Conservation (phyloP, 208 protist genomes). For the Naegleria gruberi region DNA sequence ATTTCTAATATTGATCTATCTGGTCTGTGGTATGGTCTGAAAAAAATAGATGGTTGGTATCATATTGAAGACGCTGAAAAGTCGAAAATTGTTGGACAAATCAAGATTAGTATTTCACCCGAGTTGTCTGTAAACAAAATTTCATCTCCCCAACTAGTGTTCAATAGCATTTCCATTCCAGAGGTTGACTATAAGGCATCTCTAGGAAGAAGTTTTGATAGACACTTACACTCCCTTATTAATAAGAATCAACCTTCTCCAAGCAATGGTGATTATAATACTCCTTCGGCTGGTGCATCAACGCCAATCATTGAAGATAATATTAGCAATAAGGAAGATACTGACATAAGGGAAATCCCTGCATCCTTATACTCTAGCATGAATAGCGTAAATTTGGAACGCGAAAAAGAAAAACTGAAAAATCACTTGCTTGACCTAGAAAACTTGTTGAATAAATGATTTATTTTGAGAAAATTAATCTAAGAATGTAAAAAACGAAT, state of each 20-base stretch:
- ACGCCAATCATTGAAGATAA: neutral
- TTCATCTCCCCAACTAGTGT: neutral
- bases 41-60: neutral
- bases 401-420: neutral
- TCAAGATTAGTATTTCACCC: neutral
- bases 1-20: neutral
- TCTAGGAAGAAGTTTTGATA: neutral
- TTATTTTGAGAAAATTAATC: too few species aligned
- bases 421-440: neutral
- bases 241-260: neutral
- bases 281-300: too few species aligned
- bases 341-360: too few species aligned
- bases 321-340: neutral
- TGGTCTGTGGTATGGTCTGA: neutral
- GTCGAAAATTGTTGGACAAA: neutral
- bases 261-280: too few species aligned
- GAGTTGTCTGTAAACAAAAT: neutral
- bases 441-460: neutral
- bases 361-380: neutral
- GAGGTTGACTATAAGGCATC: neutral
- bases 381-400: neutral
- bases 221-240: neutral
- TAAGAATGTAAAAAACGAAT: too few species aligned
- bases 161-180: neutral
- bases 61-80: neutral